These are phyloP conservation scores for Arabis alpina DNA, from an alignment of 345 rosid species.

Conservation along the genomic window DNA sequence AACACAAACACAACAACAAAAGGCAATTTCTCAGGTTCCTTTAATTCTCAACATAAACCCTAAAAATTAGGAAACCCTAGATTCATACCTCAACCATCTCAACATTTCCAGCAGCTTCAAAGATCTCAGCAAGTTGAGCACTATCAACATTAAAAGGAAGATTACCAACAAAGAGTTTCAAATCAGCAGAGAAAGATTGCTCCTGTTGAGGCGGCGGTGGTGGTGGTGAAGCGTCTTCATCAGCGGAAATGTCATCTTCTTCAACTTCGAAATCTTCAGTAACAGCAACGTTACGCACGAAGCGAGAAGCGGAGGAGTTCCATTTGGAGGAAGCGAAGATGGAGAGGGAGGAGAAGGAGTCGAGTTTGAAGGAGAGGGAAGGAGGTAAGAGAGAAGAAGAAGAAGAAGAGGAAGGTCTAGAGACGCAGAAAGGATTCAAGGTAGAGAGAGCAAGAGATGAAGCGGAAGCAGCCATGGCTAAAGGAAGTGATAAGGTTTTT, in stretches of 20 bases:
- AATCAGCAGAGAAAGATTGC: conserved; percentile 68
- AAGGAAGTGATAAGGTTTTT: conserved; percentile 42
- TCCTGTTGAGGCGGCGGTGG: neutral
- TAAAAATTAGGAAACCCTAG: neutral
- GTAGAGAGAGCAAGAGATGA: conserved; percentile 68
- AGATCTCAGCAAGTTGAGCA: conserved; percentile 85
- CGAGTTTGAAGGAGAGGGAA: conserved; percentile 48
- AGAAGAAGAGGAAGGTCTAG: conserved; percentile 48
- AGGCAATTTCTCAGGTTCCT: neutral
- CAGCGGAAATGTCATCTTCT: conserved; percentile 58
- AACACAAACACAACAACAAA: conserved; percentile 22
- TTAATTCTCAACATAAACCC: neutral
- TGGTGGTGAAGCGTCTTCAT: conserved; percentile 32
- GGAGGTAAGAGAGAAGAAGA: conserved; percentile 45
- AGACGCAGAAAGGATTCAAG: conserved; percentile 49
- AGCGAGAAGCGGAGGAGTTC: conserved; percentile 50
- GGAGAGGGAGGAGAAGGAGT: conserved; percentile 49
- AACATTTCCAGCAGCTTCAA: conserved; percentile 79
- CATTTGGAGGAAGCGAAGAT: conserved; percentile 41
- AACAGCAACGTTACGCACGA: conserved; percentile 60
- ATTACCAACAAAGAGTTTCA: conserved; percentile 92
- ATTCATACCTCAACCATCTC: conserved; percentile 91
- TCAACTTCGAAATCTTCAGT: conserved; percentile 70
- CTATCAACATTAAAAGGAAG: conserved; percentile 90
- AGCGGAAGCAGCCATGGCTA: conserved; percentile 69